Evolutionary conservation across 2,329 filamentous ascomycete species (phyloP), one percentile per base, ranked within the genome.

Genomic region (Fusarium palustre): DNA sequence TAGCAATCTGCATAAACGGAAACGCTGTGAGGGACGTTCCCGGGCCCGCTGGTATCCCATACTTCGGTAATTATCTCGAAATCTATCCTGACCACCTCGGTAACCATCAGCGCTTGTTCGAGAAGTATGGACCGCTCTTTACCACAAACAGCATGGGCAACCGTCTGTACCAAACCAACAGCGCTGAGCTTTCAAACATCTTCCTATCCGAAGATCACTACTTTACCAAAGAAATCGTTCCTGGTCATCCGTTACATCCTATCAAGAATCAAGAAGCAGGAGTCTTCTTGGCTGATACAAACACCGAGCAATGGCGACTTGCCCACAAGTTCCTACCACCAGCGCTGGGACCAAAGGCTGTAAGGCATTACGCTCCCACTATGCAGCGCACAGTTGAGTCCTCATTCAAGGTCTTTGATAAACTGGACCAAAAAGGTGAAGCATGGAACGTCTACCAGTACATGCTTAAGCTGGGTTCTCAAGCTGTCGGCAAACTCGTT

Each of bases 311-410:
- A 53, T 88, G 84, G 84, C 72, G 76, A 15, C 69, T 82, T 0
- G 82, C 84, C 0, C 88, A 90, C 78, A 90, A 90, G 72, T 90
- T 89, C 75, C 72, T 90, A 1, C 86, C 88, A 0, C 87, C 88
- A 0, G 84, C 86, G 0, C 77, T 90, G 6, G 83, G 83, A 0
- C 87, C 87, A 34, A 88, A 87, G 68, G 88, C 88, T 0, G 86
- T 90, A 2, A 80, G 85, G 0, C 88, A 90, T 69, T 90, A 90
- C 58, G 82, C 86, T 0, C 86, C 87, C 0, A 83, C 81, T 0
- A 90, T 90, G 86, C 86, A 89, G 59, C 73, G 80, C 43, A 84
- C 83, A 0, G 81, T 87, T 3, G 82, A 87, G 62, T 77, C 83
- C 9, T 75, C 84, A 0, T 88, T 84, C 69, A 79, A 77, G 11